A percentile compares a stretch with the other conserved stretches of the same genome.
These are phyloP conservation scores for Cucumis melo DNA, from an alignment of 306 rosid species.

Conservation along the genomic window DNA sequence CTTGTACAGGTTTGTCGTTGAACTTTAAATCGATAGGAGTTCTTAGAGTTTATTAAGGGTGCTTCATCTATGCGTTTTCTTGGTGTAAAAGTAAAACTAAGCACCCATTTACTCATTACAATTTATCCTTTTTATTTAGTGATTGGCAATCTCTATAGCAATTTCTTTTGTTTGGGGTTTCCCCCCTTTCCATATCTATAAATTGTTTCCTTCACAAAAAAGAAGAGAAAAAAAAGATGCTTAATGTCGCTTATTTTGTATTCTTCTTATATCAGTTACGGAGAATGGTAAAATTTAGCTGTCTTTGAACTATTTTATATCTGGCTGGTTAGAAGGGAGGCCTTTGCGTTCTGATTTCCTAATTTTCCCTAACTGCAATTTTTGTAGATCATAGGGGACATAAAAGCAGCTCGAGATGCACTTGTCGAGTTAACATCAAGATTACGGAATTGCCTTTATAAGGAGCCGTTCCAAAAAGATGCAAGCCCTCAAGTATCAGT, in stretches of 20 bases:
- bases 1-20: conserved; percentile 67
- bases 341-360: neutral
- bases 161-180: too few relatives aligned
- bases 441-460: conserved; percentile 59
- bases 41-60: neutral
- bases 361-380: neutral
- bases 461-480: conserved; percentile 64
- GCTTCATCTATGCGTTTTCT: neutral
- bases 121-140: too few relatives aligned
- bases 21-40: neutral
- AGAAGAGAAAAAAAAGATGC: neutral
- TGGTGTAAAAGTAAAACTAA: too few relatives aligned
- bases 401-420: conserved; percentile 83
- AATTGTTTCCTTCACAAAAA: too few relatives aligned
- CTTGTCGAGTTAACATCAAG: conserved; percentile 89
- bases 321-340: neutral
- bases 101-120: too few relatives aligned
- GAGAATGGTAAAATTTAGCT: neutral
- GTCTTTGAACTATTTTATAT: conserved; percentile 1
- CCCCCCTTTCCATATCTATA: too few relatives aligned
- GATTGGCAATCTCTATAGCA: too few relatives aligned
- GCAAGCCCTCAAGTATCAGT: conserved; percentile 29
- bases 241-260: neutral
- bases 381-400: conserved; percentile 80
- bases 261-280: neutral